These are phyloP conservation scores for Stagonosporopsis vannaccii DNA, from an alignment of 2,329 filamentous ascomycete species.

Conservation along the genomic window DNA sequence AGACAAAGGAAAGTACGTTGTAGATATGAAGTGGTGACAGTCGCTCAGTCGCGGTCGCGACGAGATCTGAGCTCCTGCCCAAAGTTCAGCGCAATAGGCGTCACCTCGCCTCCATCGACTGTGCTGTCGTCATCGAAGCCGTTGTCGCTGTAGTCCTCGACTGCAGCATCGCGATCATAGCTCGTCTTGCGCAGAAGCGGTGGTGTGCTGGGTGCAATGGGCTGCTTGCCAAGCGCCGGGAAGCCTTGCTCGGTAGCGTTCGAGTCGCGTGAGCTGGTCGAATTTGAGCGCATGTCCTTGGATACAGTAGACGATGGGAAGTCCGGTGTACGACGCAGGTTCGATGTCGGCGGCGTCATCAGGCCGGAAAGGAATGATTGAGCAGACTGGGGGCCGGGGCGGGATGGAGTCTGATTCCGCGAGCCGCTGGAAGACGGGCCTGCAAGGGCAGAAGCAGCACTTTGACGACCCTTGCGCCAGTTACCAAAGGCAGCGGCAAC, in stretches of 20 bases:
- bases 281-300: conserved; percentile 36
- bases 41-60: conserved; percentile 10
- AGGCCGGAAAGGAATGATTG: conserved; percentile 77
- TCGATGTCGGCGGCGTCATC: conserved; percentile 86
- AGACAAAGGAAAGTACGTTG: conserved; percentile 18
- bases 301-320: conserved; percentile 46
- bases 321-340: conserved; percentile 68
- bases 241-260: conserved; percentile 41
- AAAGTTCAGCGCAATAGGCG: conserved; percentile 45
- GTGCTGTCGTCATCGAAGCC: conserved; percentile 60
- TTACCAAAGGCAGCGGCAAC: conserved; percentile 98
- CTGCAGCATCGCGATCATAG: conserved; percentile 68
- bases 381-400: conserved; percentile 55
- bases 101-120: conserved; percentile 50
- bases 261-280: conserved; percentile 36
- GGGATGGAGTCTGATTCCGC: conserved; percentile 45
- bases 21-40: not conserved
- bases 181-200: conserved; percentile 62
- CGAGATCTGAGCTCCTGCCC: conserved; percentile 35
- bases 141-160: conserved; percentile 55
- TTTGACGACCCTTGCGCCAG: conserved; percentile 76
- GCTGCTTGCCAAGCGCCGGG: conserved; percentile 39
- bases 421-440: conserved; percentile 40
- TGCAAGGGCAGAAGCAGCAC: conserved; percentile 56
- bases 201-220: conserved; percentile 54